Percentiles rank a stretch among this genome's conserved stretches.
Evolutionary conservation across 495 filamentous ascomycete species (phyloP).

Genomic region (Lepraria neglecta): DNA sequence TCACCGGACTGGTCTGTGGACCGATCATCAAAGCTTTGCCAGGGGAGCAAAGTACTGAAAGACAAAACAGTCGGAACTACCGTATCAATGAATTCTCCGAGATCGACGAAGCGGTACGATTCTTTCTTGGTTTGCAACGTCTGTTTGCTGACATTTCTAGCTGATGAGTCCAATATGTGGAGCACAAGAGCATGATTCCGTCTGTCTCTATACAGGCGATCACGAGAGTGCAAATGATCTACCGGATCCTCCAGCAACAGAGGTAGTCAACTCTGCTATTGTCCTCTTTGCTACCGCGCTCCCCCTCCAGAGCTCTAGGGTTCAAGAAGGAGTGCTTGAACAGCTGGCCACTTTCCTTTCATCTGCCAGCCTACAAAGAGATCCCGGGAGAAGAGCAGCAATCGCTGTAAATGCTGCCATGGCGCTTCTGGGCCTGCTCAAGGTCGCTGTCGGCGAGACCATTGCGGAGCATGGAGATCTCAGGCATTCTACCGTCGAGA

Average conservation of each 20-base stretch:
- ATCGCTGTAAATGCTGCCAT: constrained; percentile 85
- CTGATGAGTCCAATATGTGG: constrained; percentile 68
- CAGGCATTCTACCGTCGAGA: constrained; percentile 70
- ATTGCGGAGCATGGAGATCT: constrained; percentile 66
- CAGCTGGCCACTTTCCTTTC: constrained; percentile 83
- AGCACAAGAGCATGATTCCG: constrained; percentile 84
- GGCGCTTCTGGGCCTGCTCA: constrained; percentile 70
- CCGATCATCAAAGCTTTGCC: constrained; percentile 65
- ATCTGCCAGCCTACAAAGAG: constrained; percentile 70
- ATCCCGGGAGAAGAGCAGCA: constrained; percentile 80
- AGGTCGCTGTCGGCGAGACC: constrained; percentile 76
- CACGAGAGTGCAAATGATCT: constrained; percentile 42
- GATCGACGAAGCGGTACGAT: constrained; percentile 60
- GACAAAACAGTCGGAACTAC: constrained; percentile 54
- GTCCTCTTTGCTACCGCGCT: constrained; percentile 85
- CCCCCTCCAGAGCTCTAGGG: constrained; percentile 76
- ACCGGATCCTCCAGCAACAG: constrained; percentile 82
- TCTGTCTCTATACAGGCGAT: constrained; percentile 62
- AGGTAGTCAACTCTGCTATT: constrained; percentile 90
- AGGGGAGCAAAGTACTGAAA: constrained; percentile 57
- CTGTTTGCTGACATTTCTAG: constrained; percentile 20
- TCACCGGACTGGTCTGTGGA: constrained; percentile 75
- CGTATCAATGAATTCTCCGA: constrained; percentile 57
- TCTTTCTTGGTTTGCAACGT: not conserved
- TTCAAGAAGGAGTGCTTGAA: constrained; percentile 92